These are phyloP conservation scores for Nymphaea colorata DNA, from an alignment of 164 flowering plant genomes.

Conservation along the genomic window DNA sequence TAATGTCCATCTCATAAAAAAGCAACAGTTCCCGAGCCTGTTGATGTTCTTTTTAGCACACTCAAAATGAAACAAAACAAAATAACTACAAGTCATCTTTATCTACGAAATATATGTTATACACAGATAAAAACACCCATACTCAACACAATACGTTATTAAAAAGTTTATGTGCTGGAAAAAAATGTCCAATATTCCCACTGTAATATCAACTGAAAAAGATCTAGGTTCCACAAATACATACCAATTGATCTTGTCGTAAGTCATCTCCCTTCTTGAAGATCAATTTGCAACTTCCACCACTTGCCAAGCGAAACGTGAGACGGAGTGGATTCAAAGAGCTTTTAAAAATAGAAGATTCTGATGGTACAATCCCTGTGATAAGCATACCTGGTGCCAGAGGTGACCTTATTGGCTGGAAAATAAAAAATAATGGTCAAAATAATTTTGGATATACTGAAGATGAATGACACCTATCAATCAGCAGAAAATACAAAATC, in stretches of 20 bases:
- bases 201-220: too few species aligned
- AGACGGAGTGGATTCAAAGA: conserved; percentile 87
- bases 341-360: conserved; percentile 92
- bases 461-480: not conserved
- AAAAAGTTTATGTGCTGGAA: too few species aligned
- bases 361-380: conserved; percentile 89
- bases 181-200: too few species aligned
- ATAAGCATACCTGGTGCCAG: conserved; percentile 70
- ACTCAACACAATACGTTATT: too few species aligned
- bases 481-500: not conserved
- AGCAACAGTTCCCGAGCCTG: too few species aligned
- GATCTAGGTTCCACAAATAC: too few species aligned
- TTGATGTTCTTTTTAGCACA: too few species aligned
- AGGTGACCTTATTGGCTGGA: conserved; percentile 92
- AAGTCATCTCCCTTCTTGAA: conserved; percentile 98
- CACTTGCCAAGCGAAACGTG: conserved; percentile 70
- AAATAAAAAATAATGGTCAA: conserved; percentile 1
- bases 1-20: too few species aligned
- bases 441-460: not conserved
- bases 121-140: too few species aligned
- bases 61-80: too few species aligned
- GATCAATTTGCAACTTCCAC: conserved; percentile 77
- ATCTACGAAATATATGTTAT: too few species aligned
- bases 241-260: conserved; percentile 95
- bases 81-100: too few species aligned